Evolutionary conservation across 2,329 filamentous ascomycete genomes (phyloP).

Genomic region (Fusarium newnesense): DNA sequence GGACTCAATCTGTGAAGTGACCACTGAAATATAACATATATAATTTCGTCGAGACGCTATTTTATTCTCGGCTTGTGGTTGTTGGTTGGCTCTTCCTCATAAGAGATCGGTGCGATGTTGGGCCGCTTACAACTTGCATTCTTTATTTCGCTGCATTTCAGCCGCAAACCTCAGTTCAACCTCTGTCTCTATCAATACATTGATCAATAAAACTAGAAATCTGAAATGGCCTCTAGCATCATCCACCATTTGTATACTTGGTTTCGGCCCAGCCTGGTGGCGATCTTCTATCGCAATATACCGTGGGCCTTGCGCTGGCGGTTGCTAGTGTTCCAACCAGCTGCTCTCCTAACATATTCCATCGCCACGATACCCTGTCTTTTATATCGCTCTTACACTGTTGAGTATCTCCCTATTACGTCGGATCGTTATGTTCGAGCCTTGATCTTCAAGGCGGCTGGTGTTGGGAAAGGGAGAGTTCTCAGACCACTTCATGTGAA

Average conservation of each 20-base stretch:
- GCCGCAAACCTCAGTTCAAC: background rate
- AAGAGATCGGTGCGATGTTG: constrained; percentile 10
- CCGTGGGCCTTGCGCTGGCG: constrained; percentile 55
- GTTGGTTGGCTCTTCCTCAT: background rate
- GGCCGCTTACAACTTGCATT: constrained; percentile 16
- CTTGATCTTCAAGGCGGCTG: constrained; percentile 49
- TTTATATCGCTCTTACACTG: constrained; percentile 49
- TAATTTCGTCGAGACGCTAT: background rate
- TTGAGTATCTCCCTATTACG: constrained; percentile 48
- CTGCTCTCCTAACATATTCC: constrained; percentile 51
- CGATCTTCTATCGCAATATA: constrained; percentile 50
- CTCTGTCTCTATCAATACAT: fast-evolving
- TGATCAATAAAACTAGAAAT: fast-evolving
- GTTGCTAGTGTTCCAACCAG: constrained; percentile 55
- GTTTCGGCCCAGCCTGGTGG: constrained; percentile 47
- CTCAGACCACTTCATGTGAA: constrained; percentile 56
- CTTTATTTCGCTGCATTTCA: background rate
- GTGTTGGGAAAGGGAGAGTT: constrained; percentile 23
- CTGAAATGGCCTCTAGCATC: constrained; percentile 5
- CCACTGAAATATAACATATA: background rate
- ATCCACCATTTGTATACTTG: constrained; percentile 28
- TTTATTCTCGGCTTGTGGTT: background rate
- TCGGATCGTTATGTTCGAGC: constrained; percentile 43
- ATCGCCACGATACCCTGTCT: constrained; percentile 51
- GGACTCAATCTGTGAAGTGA: background rate